Percentiles rank a stretch among this genome's conserved stretches.
These are phyloP conservation scores for Cladochytrium replicatum DNA, from an alignment of 192 early-diverging fungal genomes.

Conservation along the genomic window DNA sequence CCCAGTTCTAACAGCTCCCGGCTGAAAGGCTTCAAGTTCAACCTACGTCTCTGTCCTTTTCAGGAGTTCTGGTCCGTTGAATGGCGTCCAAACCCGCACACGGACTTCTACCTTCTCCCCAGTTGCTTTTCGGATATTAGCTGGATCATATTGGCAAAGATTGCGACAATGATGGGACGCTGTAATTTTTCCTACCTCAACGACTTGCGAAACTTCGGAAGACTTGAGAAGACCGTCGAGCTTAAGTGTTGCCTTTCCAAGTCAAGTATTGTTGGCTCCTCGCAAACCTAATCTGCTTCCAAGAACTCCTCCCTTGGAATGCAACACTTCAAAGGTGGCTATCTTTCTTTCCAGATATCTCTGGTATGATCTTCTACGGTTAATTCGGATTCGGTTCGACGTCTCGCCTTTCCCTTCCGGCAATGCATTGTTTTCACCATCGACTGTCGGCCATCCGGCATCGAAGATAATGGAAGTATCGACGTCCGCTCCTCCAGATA, in stretches of 20 bases:
- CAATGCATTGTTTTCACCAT: conserved; percentile 26
- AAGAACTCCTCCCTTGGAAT: conserved; percentile 45
- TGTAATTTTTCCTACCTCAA: conserved; percentile 34
- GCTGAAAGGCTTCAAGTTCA: conserved; percentile 21
- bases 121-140: conserved; percentile 43
- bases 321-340: conserved; percentile 57
- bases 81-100: conserved; percentile 50
- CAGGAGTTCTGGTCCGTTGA: conserved; percentile 46
- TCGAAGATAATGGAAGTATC: conserved; percentile 62
- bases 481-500: conserved; percentile 45
- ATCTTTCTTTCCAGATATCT: conserved; percentile 58
- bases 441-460: conserved; percentile 65
- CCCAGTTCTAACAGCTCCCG: neutral
- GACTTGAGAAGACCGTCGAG: conserved; percentile 50
- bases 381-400: conserved; percentile 44
- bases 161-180: neutral
- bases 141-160: conserved; percentile 4
- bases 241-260: conserved; percentile 51
- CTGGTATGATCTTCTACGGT: conserved; percentile 48
- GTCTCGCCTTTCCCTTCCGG: conserved; percentile 58
- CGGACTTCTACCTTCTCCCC: conserved; percentile 60
- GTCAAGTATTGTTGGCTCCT: conserved; percentile 10
- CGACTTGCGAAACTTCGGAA: conserved; percentile 52
- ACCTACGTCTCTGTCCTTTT: conserved; percentile 56
- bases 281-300: conserved; percentile 27